These are phyloP conservation scores for Solanum piurae DNA, from an alignment of 257 asterid species.

Conservation along the genomic window DNA sequence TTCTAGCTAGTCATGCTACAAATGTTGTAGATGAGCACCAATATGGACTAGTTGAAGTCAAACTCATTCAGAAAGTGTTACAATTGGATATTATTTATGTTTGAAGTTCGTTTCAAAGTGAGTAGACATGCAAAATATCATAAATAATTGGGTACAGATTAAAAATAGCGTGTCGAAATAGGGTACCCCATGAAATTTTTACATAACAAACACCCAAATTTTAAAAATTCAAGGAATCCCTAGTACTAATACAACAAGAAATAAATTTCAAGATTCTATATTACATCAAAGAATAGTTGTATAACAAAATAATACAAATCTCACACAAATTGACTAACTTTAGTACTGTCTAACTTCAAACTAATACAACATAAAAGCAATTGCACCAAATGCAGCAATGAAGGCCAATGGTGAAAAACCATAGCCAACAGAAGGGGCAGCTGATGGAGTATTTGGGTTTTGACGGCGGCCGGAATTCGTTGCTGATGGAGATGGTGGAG, in stretches of 20 bases:
- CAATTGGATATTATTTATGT: neutral
- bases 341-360: neutral
- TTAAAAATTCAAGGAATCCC: neutral
- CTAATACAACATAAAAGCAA: slow-evolving; percentile 15
- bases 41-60: neutral
- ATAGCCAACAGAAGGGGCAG: slow-evolving; percentile 7
- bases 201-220: neutral
- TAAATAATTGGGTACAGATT: neutral
- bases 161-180: neutral
- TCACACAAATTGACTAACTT: neutral
- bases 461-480: slow-evolving; percentile 4
- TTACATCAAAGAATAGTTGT: neutral
- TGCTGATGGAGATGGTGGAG: neutral
- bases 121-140: neutral
- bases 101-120: neutral
- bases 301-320: neutral
- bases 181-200: neutral
- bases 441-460: slow-evolving; percentile 13
- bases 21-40: neutral
- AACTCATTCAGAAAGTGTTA: neutral
- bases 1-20: neutral
- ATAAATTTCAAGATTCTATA: neutral
- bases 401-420: slow-evolving; percentile 13
- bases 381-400: slow-evolving; percentile 9
- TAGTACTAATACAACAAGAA: neutral